phyloP scores from a whole-genome alignment of 2,329 filamentous ascomycete species.

The Sarocladiaceae sp. region DNA sequence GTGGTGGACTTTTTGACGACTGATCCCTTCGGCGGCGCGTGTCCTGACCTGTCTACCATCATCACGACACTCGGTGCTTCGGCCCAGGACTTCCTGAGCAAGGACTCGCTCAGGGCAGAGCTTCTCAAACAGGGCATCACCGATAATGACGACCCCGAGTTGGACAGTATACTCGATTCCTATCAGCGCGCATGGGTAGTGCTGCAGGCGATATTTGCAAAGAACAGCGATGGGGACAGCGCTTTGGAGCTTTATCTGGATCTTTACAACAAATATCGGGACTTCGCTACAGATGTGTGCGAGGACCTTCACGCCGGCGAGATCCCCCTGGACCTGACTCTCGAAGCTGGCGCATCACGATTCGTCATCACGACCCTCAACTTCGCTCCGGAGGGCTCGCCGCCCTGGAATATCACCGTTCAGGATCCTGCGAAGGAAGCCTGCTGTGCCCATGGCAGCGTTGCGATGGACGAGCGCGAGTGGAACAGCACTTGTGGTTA shows the following conservation, averaged over 20 bases:
- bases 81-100: slow-evolving; percentile 23
- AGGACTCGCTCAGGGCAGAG: slow-evolving; percentile 18
- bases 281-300: slow-evolving; percentile 27
- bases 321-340: slow-evolving; percentile 25
- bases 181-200: slow-evolving; percentile 10
- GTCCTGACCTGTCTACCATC: slow-evolving; percentile 27
- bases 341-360: slow-evolving; percentile 23
- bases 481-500: slow-evolving; percentile 22
- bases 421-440: slow-evolving; percentile 26
- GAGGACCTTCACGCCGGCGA: slow-evolving; percentile 24
- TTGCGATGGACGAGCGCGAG: slow-evolving; percentile 14
- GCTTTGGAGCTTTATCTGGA: slow-evolving; percentile 25
- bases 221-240: slow-evolving; percentile 13
- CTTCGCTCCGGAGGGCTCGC: slow-evolving; percentile 19
- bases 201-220: slow-evolving; percentile 18
- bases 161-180: slow-evolving; percentile 9
- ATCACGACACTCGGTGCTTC: slow-evolving; percentile 24
- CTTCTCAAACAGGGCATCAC: slow-evolving; percentile 16
- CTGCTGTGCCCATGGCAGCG: slow-evolving; percentile 24
- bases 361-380: slow-evolving; percentile 24
- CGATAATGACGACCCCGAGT: slow-evolving; percentile 8
- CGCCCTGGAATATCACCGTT: slow-evolving; percentile 22
- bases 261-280: slow-evolving; percentile 23
- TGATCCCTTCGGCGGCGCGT: slow-evolving; percentile 29
- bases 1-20: slow-evolving; percentile 26